A percentile compares a stretch with the other conserved stretches of the same genome.
These are phyloP conservation scores for Hydrangea macrophylla DNA, from an alignment of 148 eudicot genomes.

Conservation along the genomic window DNA sequence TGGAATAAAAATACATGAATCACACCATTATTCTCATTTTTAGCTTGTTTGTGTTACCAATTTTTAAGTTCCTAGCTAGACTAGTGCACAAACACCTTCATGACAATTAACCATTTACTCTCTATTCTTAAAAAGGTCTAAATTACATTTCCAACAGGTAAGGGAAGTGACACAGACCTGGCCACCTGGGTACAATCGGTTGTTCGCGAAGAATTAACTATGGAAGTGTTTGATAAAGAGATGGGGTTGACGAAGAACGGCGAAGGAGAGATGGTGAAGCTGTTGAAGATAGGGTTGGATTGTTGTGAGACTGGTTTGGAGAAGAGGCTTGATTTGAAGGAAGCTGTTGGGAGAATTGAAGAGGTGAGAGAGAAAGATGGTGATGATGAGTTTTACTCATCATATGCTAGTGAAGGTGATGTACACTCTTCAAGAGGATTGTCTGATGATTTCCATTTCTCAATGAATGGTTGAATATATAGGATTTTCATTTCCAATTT, in stretches of 20 bases:
- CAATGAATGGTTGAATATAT: slow-evolving; percentile 3
- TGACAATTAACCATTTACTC: no score
- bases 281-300: slow-evolving; percentile 52
- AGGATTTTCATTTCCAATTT: background rate
- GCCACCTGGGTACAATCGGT: slow-evolving; percentile 36
- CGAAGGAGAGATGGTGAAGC: slow-evolving; percentile 66
- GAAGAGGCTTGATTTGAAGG: slow-evolving; percentile 64
- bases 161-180: slow-evolving; percentile 35
- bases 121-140: no score
- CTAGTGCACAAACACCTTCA: no score
- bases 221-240: slow-evolving; percentile 49
- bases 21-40: no score
- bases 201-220: slow-evolving; percentile 13
- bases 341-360: slow-evolving; percentile 57
- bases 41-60: no score
- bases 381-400: slow-evolving; percentile 49
- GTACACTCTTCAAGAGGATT: slow-evolving; percentile 40
- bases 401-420: slow-evolving; percentile 33
- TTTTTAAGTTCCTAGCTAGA: no score
- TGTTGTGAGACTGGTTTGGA: slow-evolving; percentile 61
- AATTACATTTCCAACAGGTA: no score
- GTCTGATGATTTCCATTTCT: slow-evolving; percentile 38
- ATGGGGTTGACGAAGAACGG: slow-evolving; percentile 32
- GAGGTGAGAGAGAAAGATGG: slow-evolving; percentile 52
- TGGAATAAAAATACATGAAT: no score